These are phyloP conservation scores for Bacterosira constricta DNA, from an alignment of 108 stramenopile genomes.

Conservation along the genomic window DNA sequence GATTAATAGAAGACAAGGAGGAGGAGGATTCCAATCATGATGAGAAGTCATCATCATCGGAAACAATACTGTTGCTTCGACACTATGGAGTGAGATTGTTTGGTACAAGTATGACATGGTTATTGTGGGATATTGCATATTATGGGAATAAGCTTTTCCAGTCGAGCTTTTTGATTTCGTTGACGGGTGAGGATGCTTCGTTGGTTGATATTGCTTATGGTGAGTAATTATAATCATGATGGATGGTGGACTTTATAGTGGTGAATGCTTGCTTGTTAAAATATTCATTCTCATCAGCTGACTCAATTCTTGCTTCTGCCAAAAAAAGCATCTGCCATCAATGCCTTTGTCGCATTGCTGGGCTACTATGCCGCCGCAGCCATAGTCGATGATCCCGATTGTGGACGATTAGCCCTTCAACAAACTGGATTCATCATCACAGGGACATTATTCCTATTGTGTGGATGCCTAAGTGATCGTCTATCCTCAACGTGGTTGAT, in stretches of 20 bases:
- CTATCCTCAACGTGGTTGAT: constrained; percentile 55
- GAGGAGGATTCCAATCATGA: not conserved
- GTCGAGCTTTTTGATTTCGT: constrained; percentile 57
- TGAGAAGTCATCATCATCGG: not conserved
- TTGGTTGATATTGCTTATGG: constrained; percentile 51
- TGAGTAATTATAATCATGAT: not conserved
- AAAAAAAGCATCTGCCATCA: constrained; percentile 51
- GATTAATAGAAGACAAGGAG: constrained; percentile 2
- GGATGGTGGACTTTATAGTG: not conserved
- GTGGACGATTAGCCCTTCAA: constrained; percentile 67
- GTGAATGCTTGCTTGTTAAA: not conserved
- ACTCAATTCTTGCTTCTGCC: not conserved
- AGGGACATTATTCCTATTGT: constrained; percentile 64
- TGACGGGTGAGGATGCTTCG: constrained; percentile 57
- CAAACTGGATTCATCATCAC: constrained; percentile 65
- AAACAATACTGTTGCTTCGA: constrained; percentile 35
- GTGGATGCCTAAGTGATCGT: constrained; percentile 52
- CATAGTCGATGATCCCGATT: constrained; percentile 58
- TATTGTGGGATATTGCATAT: constrained; percentile 81
- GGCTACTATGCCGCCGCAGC: constrained; percentile 77
- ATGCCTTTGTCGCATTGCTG: constrained; percentile 71
- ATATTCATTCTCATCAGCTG: not conserved
- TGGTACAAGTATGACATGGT: constrained; percentile 66
- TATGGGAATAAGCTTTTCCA: constrained; percentile 88
- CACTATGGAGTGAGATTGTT: constrained; percentile 71